A percentile compares a stretch with the other conserved stretches of the same genome.
Evolutionary conservation across 352 stramenopile species (phyloP).

Genomic region (Phytophthora lateralis): DNA sequence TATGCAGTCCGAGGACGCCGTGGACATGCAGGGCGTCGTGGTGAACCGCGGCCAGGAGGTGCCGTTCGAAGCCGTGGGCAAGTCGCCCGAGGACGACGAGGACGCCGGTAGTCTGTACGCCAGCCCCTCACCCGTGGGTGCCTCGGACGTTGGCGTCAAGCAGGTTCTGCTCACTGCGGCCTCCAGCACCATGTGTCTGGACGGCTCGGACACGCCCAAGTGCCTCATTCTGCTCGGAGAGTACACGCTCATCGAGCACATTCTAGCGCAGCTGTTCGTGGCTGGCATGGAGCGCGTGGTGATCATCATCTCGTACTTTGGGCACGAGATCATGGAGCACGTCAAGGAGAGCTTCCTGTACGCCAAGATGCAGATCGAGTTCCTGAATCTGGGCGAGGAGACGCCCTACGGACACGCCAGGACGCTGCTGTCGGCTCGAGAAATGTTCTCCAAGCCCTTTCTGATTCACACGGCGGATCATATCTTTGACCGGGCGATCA

Average conservation of each 20-base stretch:
- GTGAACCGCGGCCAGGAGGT: conserved; percentile 80
- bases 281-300: conserved; percentile 84
- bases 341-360: conserved; percentile 80
- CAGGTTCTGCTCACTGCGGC: conserved; percentile 83
- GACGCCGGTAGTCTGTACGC: conserved; percentile 3
- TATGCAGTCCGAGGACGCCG: conserved; percentile 76
- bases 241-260: conserved; percentile 84
- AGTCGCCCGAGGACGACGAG: conserved; percentile 37
- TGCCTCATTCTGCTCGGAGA: conserved; percentile 76
- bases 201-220: conserved; percentile 80
- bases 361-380: conserved; percentile 82
- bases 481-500: conserved; percentile 83
- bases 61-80: conserved; percentile 78
- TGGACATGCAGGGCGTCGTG: conserved; percentile 85
- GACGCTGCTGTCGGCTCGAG: conserved; percentile 71
- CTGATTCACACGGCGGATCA: conserved; percentile 88
- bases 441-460: conserved; percentile 85
- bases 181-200: conserved; percentile 80
- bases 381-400: conserved; percentile 82
- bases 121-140: not conserved
- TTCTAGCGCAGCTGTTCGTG: conserved; percentile 80
- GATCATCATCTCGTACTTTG: conserved; percentile 86
- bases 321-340: conserved; percentile 80
- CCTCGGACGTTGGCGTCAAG: conserved; percentile 40
- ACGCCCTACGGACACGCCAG: conserved; percentile 76